Conservation (phyloP, 306 rosid species). For the Benincasa hispida region DNA sequence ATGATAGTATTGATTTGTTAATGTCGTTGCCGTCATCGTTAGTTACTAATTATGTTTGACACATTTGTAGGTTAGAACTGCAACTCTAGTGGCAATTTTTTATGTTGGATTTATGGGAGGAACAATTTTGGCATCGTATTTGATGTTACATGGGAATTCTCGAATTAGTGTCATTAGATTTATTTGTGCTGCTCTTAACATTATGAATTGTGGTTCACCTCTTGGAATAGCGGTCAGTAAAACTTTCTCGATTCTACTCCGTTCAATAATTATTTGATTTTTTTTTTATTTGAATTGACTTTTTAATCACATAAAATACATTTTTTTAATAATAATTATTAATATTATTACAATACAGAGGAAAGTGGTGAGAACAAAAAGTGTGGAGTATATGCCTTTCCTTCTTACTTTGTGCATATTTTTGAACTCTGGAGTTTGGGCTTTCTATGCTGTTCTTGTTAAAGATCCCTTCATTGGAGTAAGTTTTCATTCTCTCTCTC, state of each 20-base stretch:
- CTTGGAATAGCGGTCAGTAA: neutral
- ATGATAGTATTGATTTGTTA: neutral
- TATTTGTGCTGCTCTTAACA: neutral
- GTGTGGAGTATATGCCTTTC: constrained; percentile 21
- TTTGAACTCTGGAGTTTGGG: constrained; percentile 48
- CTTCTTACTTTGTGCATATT: constrained; percentile 43
- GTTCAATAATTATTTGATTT: no score
- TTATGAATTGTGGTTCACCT: neutral
- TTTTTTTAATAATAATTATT: no score
- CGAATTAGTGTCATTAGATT: neutral
- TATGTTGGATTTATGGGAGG: neutral
- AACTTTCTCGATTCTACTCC: neutral
- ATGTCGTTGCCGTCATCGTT: neutral
- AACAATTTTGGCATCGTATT: neutral
- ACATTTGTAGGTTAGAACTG: neutral
- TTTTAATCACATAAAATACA: no score
- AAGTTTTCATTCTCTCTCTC: neutral
- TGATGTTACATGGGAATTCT: neutral
- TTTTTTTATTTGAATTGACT: neutral
- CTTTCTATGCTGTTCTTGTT: constrained; percentile 4
- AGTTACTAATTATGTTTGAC: neutral
- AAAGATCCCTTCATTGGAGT: constrained; percentile 3
- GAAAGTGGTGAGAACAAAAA: constrained; percentile 38
- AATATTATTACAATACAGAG: neutral
- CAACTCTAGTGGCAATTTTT: neutral